Base-by-base conservation (phyloP, 2,329 filamentous ascomycete species). In the Venturia pyrina region DNA sequence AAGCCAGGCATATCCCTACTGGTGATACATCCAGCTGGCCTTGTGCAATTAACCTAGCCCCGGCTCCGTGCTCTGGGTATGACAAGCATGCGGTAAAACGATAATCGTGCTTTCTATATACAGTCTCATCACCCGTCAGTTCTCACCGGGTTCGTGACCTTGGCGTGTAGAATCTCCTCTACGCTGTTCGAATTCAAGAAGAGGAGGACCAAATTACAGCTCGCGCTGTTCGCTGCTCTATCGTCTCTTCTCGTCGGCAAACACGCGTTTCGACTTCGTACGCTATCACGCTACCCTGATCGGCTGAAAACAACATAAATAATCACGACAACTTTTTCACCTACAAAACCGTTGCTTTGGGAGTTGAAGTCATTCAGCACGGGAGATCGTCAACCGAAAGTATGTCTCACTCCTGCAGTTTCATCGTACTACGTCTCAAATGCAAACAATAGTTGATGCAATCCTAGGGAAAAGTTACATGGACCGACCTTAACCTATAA, bases 41-140 rank as follows among this genome's bases (percentile, higher is more conserved):
- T 62, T 46, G 60, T 62, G 60, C 40, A 62, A 46, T 62, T 21
- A 43, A 62, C 62, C 62, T 64, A 28, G 62, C 62, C 62, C 61
- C 43, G 28, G 44, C 37, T 53, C 43, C 62, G 43, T 64, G 34
- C 62, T 40, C 28, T 46, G 43, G 43, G 62, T 64, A 53, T 64
- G 62, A 53, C 62, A 53, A 64, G 43, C 62, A 63, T 63, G 62
- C 62, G 3, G 62, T 50, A 53, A 37, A 43, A 63, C 62, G 62
- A 63, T 63, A 63, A 63, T 63, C 41, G 46, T 63, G 41, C 43
- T 64, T 64, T 64, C 62, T 64, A 64, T 64, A 64, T 48, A 64
- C 62, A 64, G 62, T 40, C 62, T 64, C 43, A 44, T 64, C 62
- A 50, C 13, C 43, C 24, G 17, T 64, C 37, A 19, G 21, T 53